A percentile compares a stretch with the other conserved stretches of the same genome.
phyloP scores from a whole-genome alignment of 176 grass and related monocot genomes.

The Luzula sylvatica region DNA sequence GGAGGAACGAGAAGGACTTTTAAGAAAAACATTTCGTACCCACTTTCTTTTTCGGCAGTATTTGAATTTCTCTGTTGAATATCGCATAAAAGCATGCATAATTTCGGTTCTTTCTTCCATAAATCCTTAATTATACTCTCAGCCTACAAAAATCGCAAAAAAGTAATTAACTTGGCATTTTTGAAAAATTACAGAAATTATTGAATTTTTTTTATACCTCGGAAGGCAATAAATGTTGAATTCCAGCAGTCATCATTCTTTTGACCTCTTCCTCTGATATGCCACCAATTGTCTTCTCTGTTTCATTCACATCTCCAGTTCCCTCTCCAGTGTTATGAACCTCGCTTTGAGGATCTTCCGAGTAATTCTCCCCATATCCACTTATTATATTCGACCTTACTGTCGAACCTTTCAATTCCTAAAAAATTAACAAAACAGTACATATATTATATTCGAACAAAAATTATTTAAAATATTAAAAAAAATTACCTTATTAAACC shows the following conservation, averaged over 20 bases:
- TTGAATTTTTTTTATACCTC: slow-evolving; percentile 34
- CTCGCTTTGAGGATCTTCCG: slow-evolving; percentile 20
- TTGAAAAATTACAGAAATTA: neutral
- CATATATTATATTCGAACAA: no score
- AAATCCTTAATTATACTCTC: slow-evolving; percentile 64
- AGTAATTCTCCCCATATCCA: slow-evolving; percentile 28
- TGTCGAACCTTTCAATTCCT: slow-evolving; percentile 36
- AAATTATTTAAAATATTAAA: neutral
- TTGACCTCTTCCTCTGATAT: slow-evolving; percentile 41
- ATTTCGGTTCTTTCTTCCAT: slow-evolving; percentile 61
- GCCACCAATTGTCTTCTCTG: slow-evolving; percentile 12
- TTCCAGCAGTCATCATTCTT: slow-evolving; percentile 40
- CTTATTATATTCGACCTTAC: slow-evolving; percentile 43
- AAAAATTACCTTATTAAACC: slow-evolving; percentile 64
- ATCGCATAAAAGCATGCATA: slow-evolving; percentile 67
- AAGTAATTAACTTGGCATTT: neutral
- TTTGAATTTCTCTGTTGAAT: slow-evolving; percentile 56
- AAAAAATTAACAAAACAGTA: slow-evolving; percentile 19
- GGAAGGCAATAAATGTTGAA: slow-evolving; percentile 51
- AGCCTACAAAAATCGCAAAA: slow-evolving; percentile 34
- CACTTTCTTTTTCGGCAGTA: slow-evolving; percentile 38
- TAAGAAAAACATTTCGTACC: slow-evolving; percentile 80
- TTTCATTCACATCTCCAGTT: slow-evolving; percentile 18
- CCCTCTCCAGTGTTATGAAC: slow-evolving; percentile 27
- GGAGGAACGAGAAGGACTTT: slow-evolving; percentile 71